Percentiles rank a stretch among this genome's conserved stretches.
These are phyloP conservation scores for Cutaneotrichosporon sp. DNA, from an alignment of 1,284 basidiomycete species.

Conservation along the genomic window DNA sequence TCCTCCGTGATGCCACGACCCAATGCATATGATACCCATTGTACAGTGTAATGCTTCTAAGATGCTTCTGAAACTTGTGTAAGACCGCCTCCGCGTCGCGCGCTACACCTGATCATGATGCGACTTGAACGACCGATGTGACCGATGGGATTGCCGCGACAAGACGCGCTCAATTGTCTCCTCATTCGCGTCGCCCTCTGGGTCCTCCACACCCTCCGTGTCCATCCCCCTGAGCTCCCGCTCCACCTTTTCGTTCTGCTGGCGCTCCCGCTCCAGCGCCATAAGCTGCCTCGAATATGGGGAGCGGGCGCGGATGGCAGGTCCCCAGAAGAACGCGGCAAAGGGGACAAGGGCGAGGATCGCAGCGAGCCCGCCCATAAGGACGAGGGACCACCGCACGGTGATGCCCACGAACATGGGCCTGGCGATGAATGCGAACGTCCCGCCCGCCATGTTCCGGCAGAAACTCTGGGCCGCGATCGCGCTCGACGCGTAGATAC, in stretches of 20 bases:
- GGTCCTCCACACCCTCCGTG: constrained; percentile 11
- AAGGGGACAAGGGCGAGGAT: constrained; percentile 38
- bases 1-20: neutral
- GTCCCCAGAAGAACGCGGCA: constrained; percentile 37
- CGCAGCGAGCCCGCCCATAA: constrained; percentile 13
- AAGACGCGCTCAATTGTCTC: constrained; percentile 1
- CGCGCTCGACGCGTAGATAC: constrained; percentile 23
- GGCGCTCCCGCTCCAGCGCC: constrained; percentile 35
- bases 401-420: constrained; percentile 16
- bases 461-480: constrained; percentile 26
- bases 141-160: neutral
- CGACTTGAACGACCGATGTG: neutral
- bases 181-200: constrained; percentile 15
- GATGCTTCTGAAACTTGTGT: no score
- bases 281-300: constrained; percentile 38
- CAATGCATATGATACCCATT: neutral
- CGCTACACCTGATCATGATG: neutral
- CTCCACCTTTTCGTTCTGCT: constrained; percentile 22
- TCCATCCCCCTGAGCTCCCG: constrained; percentile 11
- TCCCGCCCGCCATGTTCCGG: constrained; percentile 27
- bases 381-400: constrained; percentile 14
- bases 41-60: no score
- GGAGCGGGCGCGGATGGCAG: constrained; percentile 33
- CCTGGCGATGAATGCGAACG: constrained; percentile 17
- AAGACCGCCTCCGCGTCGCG: no score